phyloP scores from a whole-genome alignment of 2,329 filamentous ascomycete genomes.

The Alternaria longipes region DNA sequence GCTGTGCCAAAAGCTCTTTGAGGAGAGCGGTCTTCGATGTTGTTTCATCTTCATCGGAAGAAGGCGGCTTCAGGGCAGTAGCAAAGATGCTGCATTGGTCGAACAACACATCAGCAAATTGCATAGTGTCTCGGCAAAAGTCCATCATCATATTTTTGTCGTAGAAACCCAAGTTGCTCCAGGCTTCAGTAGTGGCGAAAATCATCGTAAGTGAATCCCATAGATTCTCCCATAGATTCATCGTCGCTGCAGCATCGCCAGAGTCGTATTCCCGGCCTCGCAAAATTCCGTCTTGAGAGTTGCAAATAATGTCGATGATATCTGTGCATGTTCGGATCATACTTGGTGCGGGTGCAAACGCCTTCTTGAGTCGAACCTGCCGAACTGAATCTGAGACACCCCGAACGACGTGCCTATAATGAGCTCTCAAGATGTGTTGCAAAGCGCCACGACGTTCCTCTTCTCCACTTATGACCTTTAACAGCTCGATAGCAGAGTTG shows the following conservation, averaged over 20 bases:
- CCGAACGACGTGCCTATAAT: slow-evolving; percentile 65
- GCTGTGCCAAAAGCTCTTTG: slow-evolving; percentile 69
- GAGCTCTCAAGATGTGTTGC: slow-evolving; percentile 66
- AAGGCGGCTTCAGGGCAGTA: slow-evolving; percentile 66
- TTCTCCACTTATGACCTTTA: slow-evolving; percentile 83
- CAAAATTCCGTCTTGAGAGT: slow-evolving; percentile 70
- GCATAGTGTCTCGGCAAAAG: slow-evolving; percentile 94
- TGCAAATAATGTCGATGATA: slow-evolving; percentile 70
- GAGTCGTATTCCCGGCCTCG: slow-evolving; percentile 65
- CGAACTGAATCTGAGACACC: slow-evolving; percentile 66
- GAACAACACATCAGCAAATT: slow-evolving; percentile 86
- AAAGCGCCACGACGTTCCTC: slow-evolving; percentile 68
- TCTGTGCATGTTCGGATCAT: slow-evolving; percentile 70
- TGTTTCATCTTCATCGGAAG: slow-evolving; percentile 46
- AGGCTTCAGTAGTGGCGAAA: slow-evolving; percentile 82
- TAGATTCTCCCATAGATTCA: slow-evolving; percentile 82
- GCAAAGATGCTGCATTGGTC: slow-evolving; percentile 85
- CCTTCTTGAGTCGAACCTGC: slow-evolving; percentile 64
- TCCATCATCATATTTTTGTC: slow-evolving; percentile 80
- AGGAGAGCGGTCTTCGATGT: slow-evolving; percentile 50
- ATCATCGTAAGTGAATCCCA: slow-evolving; percentile 85
- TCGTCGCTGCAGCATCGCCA: slow-evolving; percentile 71
- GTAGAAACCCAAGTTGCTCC: slow-evolving; percentile 76
- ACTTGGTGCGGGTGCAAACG: slow-evolving; percentile 67
- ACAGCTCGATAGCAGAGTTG: slow-evolving; percentile 79